Evolutionary conservation across 257 asterid species (phyloP).

Genomic region (Lycium ferocissimum): DNA sequence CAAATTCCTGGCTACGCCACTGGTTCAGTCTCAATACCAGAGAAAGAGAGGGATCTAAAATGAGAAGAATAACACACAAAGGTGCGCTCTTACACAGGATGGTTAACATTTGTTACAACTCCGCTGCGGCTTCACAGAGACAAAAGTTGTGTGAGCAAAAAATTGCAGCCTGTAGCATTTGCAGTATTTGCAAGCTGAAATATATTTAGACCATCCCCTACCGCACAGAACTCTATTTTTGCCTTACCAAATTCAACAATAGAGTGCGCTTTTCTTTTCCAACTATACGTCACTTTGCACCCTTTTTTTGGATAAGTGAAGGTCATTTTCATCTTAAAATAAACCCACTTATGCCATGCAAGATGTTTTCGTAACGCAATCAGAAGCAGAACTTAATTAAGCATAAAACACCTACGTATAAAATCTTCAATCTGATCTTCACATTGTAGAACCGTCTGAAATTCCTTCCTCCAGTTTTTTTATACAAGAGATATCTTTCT

Average conservation of each 20-base stretch:
- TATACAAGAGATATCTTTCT: too few relatives aligned
- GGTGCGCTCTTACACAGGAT: background rate
- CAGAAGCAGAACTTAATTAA: background rate
- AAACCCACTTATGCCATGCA: background rate
- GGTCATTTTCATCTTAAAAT: background rate
- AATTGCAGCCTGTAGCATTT: background rate
- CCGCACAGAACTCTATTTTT: background rate
- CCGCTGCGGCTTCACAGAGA: background rate
- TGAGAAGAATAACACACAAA: background rate
- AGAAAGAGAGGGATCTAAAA: background rate
- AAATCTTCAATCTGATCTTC: background rate
- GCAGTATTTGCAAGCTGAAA: background rate
- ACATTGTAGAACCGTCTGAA: background rate
- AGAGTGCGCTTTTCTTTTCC: background rate
- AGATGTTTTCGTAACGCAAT: background rate
- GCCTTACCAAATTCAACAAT: background rate
- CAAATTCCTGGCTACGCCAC: too few relatives aligned
- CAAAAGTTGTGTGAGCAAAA: background rate
- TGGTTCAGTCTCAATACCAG: background rate
- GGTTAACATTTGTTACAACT: slow-evolving; percentile 3
- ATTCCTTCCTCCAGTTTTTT: too few relatives aligned
- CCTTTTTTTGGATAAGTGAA: background rate
- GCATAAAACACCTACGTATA: background rate
- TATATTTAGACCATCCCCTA: background rate
- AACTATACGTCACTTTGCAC: background rate